These are phyloP conservation scores for Hemisphaericaspora subhashii DNA, from an alignment of 1,139 yeast genomes.

Conservation along the genomic window DNA sequence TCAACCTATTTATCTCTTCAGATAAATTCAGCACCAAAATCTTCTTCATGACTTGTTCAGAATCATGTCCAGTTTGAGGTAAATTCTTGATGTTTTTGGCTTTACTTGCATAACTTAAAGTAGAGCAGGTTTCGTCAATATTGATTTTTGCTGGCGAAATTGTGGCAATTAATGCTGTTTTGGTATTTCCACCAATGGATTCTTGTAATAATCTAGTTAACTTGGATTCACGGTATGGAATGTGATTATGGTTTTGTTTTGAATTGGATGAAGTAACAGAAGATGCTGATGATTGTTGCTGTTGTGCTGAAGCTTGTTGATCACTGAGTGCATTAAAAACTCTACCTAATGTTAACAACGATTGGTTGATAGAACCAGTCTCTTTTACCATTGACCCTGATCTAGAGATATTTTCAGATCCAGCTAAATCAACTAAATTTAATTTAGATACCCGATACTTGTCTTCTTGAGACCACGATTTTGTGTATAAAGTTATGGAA, in stretches of 20 bases:
- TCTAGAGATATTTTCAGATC: conserved; percentile 76
- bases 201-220: conserved; percentile 78
- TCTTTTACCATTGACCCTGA: conserved; percentile 87
- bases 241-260: too few species aligned
- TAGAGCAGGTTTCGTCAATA: conserved; percentile 76
- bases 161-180: conserved; percentile 78
- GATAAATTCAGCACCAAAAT: conserved; percentile 60
- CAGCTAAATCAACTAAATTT: conserved; percentile 86
- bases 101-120: conserved; percentile 80
- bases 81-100: conserved; percentile 77
- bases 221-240: conserved; percentile 86
- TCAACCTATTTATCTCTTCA: conserved; percentile 53
- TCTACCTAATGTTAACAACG: conserved; percentile 77
- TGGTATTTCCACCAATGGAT: conserved; percentile 80
- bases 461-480: conserved; percentile 27
- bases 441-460: conserved; percentile 56
- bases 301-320: conserved; percentile 26
- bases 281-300: too few species aligned
- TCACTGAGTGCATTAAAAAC: conserved; percentile 69
- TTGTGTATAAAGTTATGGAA: conserved; percentile 57
- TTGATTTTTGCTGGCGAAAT: conserved; percentile 77
- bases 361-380: conserved; percentile 87
- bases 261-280: too few species aligned
- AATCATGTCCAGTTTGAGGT: conserved; percentile 59
- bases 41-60: conserved; percentile 54